Evolutionary conservation across 305 asterid genomes (phyloP), one percentile per base, ranked within the genome.

Genomic region (Lippia alba): DNA sequence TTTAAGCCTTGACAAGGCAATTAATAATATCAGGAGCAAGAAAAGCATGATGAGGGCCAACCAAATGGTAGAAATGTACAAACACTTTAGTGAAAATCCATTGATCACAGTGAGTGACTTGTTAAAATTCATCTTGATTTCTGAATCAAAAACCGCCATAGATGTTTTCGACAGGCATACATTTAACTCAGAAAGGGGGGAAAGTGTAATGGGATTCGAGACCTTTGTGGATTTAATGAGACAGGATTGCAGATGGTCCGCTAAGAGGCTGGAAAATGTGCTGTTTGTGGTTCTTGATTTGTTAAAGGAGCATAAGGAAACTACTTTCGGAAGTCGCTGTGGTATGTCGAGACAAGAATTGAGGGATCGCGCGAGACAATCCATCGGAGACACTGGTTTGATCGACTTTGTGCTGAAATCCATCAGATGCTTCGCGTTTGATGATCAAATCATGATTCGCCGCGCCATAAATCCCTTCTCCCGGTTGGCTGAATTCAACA

Each of bases 161-260:
- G 76, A 51, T 64, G 41, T 61, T 58, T 48, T 76, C 60, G 36
- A 57, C 41, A 40, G 68, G 12, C 53, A 33, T 53, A 76, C 54
- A 45, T 63, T 50, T 46, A 84, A 71, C 61, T 40, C 70, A 2
- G 71, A 36, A 64, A 41, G 61, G 19, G 79, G 54, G 74, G 83
- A 77, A 64, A 78, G 54, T 30, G 81, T 84, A 19, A 72, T 82
- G 51, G 80, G 82, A 20, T 76, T 77, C 49, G 80, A 76, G 59
- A 53, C 63, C 17, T 76, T 92, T 67, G 83, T 84, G 70, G 74
- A 80, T 70, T 74, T 65, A 56, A 72, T 92, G 80, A 84, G 76
- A 14, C 84, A 64, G 50, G 84, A 84, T 62, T 84, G 92, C 79
- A 85, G 97, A 72, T 92, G 93, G 91, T 80, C 96, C 61, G 76